These are phyloP conservation scores for Trypanosoma rangeli DNA, from an alignment of 208 protist species.

Conservation along the genomic window DNA sequence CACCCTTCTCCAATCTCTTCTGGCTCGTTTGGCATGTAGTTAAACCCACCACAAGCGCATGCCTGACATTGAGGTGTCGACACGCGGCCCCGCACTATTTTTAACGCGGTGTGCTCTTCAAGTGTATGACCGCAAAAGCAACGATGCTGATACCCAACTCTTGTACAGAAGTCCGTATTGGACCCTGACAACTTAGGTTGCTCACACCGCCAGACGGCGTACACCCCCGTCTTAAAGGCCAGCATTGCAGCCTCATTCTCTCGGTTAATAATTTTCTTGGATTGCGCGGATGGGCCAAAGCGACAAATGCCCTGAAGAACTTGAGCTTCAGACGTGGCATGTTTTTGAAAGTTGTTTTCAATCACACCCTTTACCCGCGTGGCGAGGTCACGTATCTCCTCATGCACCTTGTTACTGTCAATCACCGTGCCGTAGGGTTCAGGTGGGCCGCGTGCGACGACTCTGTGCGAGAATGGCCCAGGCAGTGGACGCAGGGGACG, in stretches of 20 bases:
- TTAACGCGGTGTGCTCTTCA: slow-evolving; percentile 33
- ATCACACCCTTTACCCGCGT: slow-evolving; percentile 45
- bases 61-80: slow-evolving; percentile 16
- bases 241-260: slow-evolving; percentile 78
- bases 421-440: slow-evolving; percentile 52
- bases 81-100: slow-evolving; percentile 7
- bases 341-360: slow-evolving; percentile 46
- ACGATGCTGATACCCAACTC: slow-evolving; percentile 58
- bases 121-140: slow-evolving; percentile 87
- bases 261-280: slow-evolving; percentile 56
- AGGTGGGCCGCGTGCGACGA: neutral
- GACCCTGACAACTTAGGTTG: slow-evolving; percentile 41
- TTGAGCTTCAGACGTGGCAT: slow-evolving; percentile 65
- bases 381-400: slow-evolving; percentile 69
- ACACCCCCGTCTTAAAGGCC: slow-evolving; percentile 68
- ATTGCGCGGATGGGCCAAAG: slow-evolving; percentile 77
- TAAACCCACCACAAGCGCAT: slow-evolving; percentile 63
- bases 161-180: slow-evolving; percentile 79
- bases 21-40: slow-evolving; percentile 82
- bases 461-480: neutral
- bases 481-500: neutral
- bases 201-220: slow-evolving; percentile 76
- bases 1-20: slow-evolving; percentile 87
- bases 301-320: slow-evolving; percentile 60
- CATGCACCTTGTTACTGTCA: slow-evolving; percentile 69